These are phyloP conservation scores for Hypoxylon fragiforme DNA, from an alignment of 495 filamentous ascomycete genomes.

Conservation along the genomic window DNA sequence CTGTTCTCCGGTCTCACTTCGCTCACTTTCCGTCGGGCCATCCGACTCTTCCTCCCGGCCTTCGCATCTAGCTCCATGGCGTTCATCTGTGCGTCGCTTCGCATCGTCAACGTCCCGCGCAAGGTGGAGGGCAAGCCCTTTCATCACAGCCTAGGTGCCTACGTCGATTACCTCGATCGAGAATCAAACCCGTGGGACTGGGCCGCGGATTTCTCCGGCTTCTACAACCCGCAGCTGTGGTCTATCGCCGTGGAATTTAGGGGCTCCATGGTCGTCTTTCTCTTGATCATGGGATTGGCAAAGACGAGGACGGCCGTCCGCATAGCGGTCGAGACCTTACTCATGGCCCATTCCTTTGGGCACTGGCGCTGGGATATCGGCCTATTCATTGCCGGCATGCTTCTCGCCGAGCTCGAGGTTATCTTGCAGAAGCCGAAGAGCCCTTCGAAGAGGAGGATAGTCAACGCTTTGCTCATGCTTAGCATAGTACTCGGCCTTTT, in stretches of 20 bases:
- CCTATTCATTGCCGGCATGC: conserved; percentile 50
- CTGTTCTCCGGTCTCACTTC: conserved; percentile 51
- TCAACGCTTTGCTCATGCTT: conserved; percentile 28
- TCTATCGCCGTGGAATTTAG: conserved; percentile 56
- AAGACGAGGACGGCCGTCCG: conserved; percentile 41
- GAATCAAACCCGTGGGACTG: conserved; percentile 39
- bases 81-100: conserved; percentile 56
- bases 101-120: conserved; percentile 45
- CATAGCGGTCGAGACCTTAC: conserved; percentile 35
- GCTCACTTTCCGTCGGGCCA: conserved; percentile 61
- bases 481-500: conserved; percentile 31
- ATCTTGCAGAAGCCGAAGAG: conserved; percentile 35
- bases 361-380: conserved; percentile 51
- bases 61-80: conserved; percentile 57
- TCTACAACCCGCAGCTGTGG: conserved; percentile 53
- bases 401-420: conserved; percentile 47
- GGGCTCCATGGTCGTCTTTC: conserved; percentile 51
- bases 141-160: conserved; percentile 35
- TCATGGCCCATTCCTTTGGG: conserved; percentile 41
- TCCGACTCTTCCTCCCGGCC: conserved; percentile 65
- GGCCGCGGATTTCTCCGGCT: conserved; percentile 30
- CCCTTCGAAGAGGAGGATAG: conserved; percentile 12
- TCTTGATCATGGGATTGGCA: conserved; percentile 42
- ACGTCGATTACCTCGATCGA: conserved; percentile 43
- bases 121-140: conserved; percentile 39